Percentiles rank a stretch among this genome's conserved stretches.
These are phyloP conservation scores for Colletotrichum filicis DNA, from an alignment of 2,329 filamentous ascomycete genomes.

Conservation along the genomic window DNA sequence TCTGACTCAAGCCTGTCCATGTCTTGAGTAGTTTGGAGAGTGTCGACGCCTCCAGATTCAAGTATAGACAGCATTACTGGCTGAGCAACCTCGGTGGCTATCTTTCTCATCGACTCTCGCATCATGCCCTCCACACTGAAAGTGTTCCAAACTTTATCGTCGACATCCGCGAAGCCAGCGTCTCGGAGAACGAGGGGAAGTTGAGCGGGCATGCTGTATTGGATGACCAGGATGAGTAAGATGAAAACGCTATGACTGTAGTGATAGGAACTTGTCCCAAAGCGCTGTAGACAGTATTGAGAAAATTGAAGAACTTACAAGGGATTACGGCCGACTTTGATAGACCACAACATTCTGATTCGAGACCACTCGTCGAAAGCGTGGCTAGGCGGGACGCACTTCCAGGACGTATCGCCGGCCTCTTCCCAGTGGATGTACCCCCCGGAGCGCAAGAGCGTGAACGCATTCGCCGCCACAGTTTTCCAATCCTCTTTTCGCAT, in stretches of 20 bases:
- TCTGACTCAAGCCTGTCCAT: slow-evolving; percentile 5
- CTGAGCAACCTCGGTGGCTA: not conserved
- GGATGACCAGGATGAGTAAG: too few species aligned
- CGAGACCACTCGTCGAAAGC: slow-evolving; percentile 20
- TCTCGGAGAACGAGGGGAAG: not conserved
- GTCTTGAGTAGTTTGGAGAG: not conserved
- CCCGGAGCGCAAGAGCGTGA: slow-evolving; percentile 26
- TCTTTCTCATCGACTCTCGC: not conserved
- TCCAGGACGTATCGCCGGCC: not conserved
- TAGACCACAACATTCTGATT: not conserved
- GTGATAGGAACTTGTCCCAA: not conserved
- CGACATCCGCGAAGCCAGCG: not conserved
- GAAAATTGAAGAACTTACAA: not conserved
- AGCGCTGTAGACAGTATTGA: not conserved
- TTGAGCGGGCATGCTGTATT: slow-evolving; percentile 2
- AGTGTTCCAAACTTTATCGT: slow-evolving; percentile 12
- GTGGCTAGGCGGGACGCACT: slow-evolving; percentile 17
- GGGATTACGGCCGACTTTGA: not conserved
- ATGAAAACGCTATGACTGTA: too few species aligned
- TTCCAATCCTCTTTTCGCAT: slow-evolving; percentile 35
- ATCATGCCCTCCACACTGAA: slow-evolving; percentile 8
- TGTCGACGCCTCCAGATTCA: not conserved
- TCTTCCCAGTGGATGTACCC: slow-evolving; percentile 37
- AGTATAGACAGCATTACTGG: not conserved
- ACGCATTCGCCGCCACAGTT: slow-evolving; percentile 17